These are phyloP conservation scores for Fusarium hostae DNA, from an alignment of 2,329 filamentous ascomycete genomes.

Conservation along the genomic window DNA sequence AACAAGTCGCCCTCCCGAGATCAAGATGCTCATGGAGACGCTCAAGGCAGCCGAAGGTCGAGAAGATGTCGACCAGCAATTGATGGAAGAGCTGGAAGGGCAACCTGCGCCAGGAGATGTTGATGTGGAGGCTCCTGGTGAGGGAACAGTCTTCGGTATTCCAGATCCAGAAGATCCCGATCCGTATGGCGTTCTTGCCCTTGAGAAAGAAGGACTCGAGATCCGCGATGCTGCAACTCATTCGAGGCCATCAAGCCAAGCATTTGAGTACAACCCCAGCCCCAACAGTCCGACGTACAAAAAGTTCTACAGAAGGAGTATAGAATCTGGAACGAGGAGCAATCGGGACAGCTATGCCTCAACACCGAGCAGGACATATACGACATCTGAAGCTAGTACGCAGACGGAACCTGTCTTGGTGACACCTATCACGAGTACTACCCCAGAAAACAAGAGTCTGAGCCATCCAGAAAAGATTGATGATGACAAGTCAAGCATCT, in stretches of 20 bases:
- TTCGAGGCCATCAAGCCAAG: conserved; percentile 49
- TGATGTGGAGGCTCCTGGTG: conserved; percentile 44
- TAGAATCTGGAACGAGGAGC: conserved; percentile 34
- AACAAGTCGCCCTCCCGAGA: conserved; percentile 43
- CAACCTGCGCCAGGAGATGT: conserved; percentile 52
- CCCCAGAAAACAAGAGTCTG: conserved; percentile 1
- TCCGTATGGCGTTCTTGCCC: conserved; percentile 51
- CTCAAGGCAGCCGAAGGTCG: conserved; percentile 50
- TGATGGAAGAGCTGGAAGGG: conserved; percentile 50
- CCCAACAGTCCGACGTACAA: conserved; percentile 51
- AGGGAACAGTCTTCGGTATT: conserved; percentile 50
- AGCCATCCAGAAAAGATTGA: neutral
- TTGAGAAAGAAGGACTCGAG: conserved; percentile 51
- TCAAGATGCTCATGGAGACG: conserved; percentile 50
- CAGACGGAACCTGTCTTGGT: conserved; percentile 42
- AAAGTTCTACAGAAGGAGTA: conserved; percentile 48
- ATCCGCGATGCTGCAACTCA: conserved; percentile 52
- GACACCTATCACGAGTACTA: conserved; percentile 8
- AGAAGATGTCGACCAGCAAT: conserved; percentile 45
- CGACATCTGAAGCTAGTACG: conserved; percentile 43
- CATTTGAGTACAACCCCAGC: conserved; percentile 52
- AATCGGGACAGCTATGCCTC: conserved; percentile 39
- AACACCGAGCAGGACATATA: conserved; percentile 26
- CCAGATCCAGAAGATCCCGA: conserved; percentile 52
- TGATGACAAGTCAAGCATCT: conserved; percentile 19